Evolutionary conservation across 1,284 basidiomycete genomes (phyloP).

Genomic region (Leccinum cinnamomeum): DNA sequence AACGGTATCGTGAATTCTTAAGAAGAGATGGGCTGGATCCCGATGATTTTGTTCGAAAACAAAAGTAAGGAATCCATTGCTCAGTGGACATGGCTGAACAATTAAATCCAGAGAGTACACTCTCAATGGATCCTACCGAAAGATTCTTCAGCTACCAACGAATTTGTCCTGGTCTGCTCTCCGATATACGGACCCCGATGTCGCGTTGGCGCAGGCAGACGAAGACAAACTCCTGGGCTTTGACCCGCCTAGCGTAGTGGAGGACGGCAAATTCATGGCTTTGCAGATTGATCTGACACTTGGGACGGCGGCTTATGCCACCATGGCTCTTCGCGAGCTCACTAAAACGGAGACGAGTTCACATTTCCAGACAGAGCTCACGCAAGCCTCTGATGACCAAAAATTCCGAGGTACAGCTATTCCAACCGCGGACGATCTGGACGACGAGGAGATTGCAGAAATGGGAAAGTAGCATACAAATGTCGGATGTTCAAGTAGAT

Average conservation of each 20-base stretch:
- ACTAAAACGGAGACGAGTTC: slow-evolving; percentile 92
- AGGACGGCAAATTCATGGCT: slow-evolving; percentile 80
- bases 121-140: slow-evolving; percentile 90
- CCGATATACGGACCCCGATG: slow-evolving; percentile 90
- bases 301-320: slow-evolving; percentile 89
- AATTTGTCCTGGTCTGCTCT: slow-evolving; percentile 81
- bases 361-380: slow-evolving; percentile 81
- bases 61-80: slow-evolving; percentile 58
- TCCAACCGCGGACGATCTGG: slow-evolving; percentile 31
- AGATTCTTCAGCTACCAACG: slow-evolving; percentile 83
- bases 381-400: slow-evolving; percentile 81
- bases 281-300: slow-evolving; percentile 80
- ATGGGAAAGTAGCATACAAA: slow-evolving; percentile 13
- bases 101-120: slow-evolving; percentile 74
- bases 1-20: slow-evolving; percentile 82
- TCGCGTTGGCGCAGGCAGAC: slow-evolving; percentile 89
- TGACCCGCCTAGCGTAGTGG: slow-evolving; percentile 63
- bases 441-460: slow-evolving; percentile 23
- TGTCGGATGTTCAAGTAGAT: background rate
- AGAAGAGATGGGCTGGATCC: slow-evolving; percentile 85
- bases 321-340: slow-evolving; percentile 92
- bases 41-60: slow-evolving; percentile 82
- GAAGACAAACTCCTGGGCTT: slow-evolving; percentile 88
- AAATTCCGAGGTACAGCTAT: slow-evolving; percentile 58
- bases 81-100: slow-evolving; percentile 6